Percentiles rank a stretch among this genome's conserved stretches.
Conservation (phyloP, 1,284 basidiomycete genomes). For the Naganishia liquefaciens region DNA sequence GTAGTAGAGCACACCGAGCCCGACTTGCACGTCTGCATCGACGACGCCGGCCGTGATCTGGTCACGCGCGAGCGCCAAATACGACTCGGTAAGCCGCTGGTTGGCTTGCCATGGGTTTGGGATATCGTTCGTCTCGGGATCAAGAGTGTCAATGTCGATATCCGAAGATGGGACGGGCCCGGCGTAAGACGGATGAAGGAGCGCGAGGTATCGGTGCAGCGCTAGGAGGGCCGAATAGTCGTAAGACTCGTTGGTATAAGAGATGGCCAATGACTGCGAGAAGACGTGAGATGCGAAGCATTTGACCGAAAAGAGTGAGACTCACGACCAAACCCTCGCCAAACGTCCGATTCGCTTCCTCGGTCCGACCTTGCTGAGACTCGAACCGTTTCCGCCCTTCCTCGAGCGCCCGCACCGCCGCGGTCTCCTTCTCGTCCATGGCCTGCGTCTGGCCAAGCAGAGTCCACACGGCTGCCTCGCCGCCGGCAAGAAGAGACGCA, state of each 20-base stretch:
- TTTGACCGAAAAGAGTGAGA: constrained; percentile 35
- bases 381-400: constrained; percentile 74
- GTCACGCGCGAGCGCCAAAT: constrained; percentile 77
- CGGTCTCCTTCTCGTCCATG: constrained; percentile 80
- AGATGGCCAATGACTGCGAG: constrained; percentile 85
- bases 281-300: neutral
- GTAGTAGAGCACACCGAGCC: constrained; percentile 91
- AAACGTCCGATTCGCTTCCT: constrained; percentile 49
- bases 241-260: constrained; percentile 93
- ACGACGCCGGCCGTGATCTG: constrained; percentile 70
- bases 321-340: constrained; percentile 80
- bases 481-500: constrained; percentile 52
- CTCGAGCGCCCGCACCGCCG: constrained; percentile 61
- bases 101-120: constrained; percentile 80
- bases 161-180: constrained; percentile 54
- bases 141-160: constrained; percentile 56
- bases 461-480: constrained; percentile 82
- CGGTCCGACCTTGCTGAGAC: constrained; percentile 67
- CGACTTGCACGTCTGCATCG: constrained; percentile 92
- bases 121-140: constrained; percentile 59
- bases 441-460: constrained; percentile 88
- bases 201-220: constrained; percentile 80
- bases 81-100: constrained; percentile 76
- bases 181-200: constrained; percentile 68
- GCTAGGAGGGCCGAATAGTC: constrained; percentile 85